Conservation (phyloP, 129 eudicot genomes). For the Saposhnikovia divaricata region DNA sequence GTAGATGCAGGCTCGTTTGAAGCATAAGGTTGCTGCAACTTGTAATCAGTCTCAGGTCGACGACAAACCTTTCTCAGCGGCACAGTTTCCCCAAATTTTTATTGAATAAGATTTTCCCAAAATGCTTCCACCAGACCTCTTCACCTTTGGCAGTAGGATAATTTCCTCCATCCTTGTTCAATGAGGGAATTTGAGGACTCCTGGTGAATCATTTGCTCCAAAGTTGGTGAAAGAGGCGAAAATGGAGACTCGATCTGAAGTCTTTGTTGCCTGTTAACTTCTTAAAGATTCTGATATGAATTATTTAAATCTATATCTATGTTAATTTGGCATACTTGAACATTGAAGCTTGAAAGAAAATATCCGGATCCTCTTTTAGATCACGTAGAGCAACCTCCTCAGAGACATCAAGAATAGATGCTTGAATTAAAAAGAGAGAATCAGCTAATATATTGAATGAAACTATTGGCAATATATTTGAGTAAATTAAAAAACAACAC, state of each 20-base stretch:
- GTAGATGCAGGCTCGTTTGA: slow-evolving; percentile 34
- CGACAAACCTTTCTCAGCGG: slow-evolving; percentile 86
- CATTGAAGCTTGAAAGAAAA: too few relatives aligned
- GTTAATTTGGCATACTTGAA: too few relatives aligned
- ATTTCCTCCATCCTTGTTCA: not conserved
- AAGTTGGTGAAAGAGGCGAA: slow-evolving; percentile 92
- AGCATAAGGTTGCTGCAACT: slow-evolving; percentile 80
- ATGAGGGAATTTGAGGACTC: slow-evolving; percentile 56
- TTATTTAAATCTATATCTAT: too few relatives aligned
- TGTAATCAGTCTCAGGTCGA: slow-evolving; percentile 87
- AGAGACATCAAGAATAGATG: too few relatives aligned
- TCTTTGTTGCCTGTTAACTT: slow-evolving; percentile 8
- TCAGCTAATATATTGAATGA: too few relatives aligned
- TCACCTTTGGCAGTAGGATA: too few relatives aligned
- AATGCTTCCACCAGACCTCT: not conserved
- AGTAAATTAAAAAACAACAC: too few relatives aligned
- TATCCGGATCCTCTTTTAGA: too few relatives aligned
- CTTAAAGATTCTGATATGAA: too few relatives aligned
- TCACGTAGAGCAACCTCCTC: too few relatives aligned
- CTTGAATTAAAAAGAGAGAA: too few relatives aligned
- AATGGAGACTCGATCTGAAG: slow-evolving; percentile 76
- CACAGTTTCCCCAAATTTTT: slow-evolving; percentile 53
- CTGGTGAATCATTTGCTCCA: slow-evolving; percentile 81
- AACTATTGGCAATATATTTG: too few relatives aligned
- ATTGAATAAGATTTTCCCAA: slow-evolving; percentile 6